Evolutionary conservation across 148 eudicot species (phyloP).

Genomic region (Rhododendron mucronatum): DNA sequence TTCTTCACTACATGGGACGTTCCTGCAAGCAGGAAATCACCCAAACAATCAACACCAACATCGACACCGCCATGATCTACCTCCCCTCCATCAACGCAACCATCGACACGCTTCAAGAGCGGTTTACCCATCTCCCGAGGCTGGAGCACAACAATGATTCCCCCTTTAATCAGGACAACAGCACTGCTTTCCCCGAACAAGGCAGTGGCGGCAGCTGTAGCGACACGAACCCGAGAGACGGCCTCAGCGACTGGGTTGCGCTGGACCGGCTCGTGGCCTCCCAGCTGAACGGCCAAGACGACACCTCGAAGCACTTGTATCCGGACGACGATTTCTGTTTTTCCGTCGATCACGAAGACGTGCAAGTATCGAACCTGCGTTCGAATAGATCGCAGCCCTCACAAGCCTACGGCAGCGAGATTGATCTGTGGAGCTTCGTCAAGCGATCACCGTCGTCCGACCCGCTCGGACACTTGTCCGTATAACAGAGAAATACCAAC

Average conservation of each 20-base stretch:
- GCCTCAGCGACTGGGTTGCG: constrained; percentile 34
- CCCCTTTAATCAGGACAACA: neutral
- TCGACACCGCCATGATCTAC: neutral
- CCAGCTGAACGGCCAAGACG: constrained; percentile 43
- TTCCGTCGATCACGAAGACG: constrained; percentile 5
- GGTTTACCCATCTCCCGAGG: constrained; percentile 40
- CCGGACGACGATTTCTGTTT: constrained; percentile 19
- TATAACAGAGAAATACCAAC: constrained; percentile 9
- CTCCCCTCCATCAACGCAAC: neutral
- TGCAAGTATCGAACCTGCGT: neutral
- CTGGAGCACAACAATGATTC: constrained; percentile 6
- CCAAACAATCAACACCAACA: neutral
- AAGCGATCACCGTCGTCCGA: constrained; percentile 26
- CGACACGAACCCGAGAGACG: neutral
- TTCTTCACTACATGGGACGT: constrained; percentile 43
- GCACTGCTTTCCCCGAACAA: neutral
- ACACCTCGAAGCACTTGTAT: constrained; percentile 12
- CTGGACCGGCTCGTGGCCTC: constrained; percentile 52
- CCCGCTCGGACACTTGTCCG: constrained; percentile 32
- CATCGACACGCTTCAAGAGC: neutral
- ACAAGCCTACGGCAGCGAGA: constrained; percentile 7
- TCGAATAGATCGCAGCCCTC: neutral
- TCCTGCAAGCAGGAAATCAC: constrained; percentile 34
- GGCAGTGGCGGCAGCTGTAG: neutral
- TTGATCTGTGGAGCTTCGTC: constrained; percentile 28